Base-by-base conservation (phyloP, 768 basidiomycete genomes). In the Tubosaeta sp. region DNA sequence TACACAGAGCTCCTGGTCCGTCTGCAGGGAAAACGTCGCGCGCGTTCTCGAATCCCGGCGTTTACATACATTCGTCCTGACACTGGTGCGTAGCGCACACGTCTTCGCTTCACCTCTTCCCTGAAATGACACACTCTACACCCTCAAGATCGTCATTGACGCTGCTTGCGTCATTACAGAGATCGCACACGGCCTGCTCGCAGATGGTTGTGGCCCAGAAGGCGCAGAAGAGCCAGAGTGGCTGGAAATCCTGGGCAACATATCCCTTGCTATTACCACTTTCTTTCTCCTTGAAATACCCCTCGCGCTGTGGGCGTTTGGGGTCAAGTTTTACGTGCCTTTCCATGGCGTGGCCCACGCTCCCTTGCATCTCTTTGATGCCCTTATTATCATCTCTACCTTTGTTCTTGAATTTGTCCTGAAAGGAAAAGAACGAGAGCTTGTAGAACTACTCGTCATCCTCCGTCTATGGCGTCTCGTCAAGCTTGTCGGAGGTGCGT, bases 201-300 rank as follows among this genome's bases (percentile, higher is more conserved):
- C 74, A 26, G 70, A 78, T 16, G 63, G 62, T 14, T 89, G 88
- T 61, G 65, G 67, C 9, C 71, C 66, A 6, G 70, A 69, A 58
- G 69, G 56, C 47, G 70, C 74, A 26, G 77, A 79, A 13, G 61
- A 64, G 16, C 85, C 85, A 1, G 35, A 61, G 19, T 90, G 85
- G 86, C 76, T 91, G 11, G 76, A 81, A 54, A 67, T 83, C 29
- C 70, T 89, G 32, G 69, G 83, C 7, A 73, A 78, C 50, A 67
- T 86, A 48, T 91, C 88, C 5, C 76, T 88, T 37, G 64, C 48
- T 42, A 91, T 92, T 46, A 88, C 84, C 51, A 77, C 79, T 5
- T 62, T 88, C 64, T 91, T 92, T 77, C 65, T 92, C 31, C 26
- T 84, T 54, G 91, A 92, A 81, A 86, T 92, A 47, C 86, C 89